Conservation (phyloP, 345 rosid species). For the Dovyalis caffra region DNA sequence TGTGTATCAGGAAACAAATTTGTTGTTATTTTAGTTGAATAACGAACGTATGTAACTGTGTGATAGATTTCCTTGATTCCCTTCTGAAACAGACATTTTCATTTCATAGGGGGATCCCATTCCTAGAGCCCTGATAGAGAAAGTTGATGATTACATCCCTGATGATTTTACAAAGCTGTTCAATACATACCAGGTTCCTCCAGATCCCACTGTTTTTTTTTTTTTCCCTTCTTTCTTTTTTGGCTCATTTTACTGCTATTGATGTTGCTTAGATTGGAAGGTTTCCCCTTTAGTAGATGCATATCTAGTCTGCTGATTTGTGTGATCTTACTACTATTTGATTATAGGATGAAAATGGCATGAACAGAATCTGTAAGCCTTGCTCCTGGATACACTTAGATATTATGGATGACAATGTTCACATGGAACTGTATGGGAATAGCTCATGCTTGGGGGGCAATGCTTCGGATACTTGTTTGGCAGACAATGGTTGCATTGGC, state of each 20-base stretch:
- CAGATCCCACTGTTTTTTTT: conserved; percentile 5
- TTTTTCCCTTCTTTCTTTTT: too few species aligned
- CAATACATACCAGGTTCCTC: conserved; percentile 50
- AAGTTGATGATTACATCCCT: conserved; percentile 71
- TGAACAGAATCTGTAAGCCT: conserved; percentile 40
- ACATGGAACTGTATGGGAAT: conserved; percentile 53
- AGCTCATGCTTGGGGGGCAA: conserved; percentile 23
- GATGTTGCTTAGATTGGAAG: neutral
- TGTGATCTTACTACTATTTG: conserved; percentile 17
- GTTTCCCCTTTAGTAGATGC: neutral
- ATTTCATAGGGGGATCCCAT: conserved; percentile 76
- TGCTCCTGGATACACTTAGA: conserved; percentile 89
- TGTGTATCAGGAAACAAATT: neutral
- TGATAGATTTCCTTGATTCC: neutral
- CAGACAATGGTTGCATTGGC: conserved; percentile 22
- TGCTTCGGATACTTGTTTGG: conserved; percentile 6
- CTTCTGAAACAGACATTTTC: conserved; percentile 19
- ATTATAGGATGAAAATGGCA: conserved; percentile 47
- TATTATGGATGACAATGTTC: conserved; percentile 89
- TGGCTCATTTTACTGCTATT: neutral
- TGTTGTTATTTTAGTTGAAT: neutral
- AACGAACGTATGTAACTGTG: neutral
- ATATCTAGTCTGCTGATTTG: neutral
- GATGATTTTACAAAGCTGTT: conserved; percentile 59
- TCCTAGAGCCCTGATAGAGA: conserved; percentile 58